phyloP scores from a whole-genome alignment of 192 early-diverging fungal species.

The Umbelopsis sp. region DNA sequence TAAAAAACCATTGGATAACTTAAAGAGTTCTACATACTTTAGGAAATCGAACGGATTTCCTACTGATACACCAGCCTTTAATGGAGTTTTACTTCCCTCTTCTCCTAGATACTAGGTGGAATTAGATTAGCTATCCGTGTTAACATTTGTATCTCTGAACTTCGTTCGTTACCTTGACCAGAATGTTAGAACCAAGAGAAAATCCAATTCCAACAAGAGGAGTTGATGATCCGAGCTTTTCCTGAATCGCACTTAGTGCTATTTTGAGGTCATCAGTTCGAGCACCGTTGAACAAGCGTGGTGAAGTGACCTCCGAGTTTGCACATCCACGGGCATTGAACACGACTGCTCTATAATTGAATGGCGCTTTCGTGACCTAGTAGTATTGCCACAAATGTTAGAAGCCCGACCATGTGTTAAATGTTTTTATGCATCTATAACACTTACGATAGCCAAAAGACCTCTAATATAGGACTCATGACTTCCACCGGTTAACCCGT shows the following conservation, averaged over 20 bases:
- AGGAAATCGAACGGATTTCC: slow-evolving; percentile 89
- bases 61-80: slow-evolving; percentile 77
- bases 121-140: slow-evolving; percentile 12
- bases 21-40: slow-evolving; percentile 36
- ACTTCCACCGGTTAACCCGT: slow-evolving; percentile 92
- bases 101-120: slow-evolving; percentile 76
- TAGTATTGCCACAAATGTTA: background rate
- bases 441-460: slow-evolving; percentile 61
- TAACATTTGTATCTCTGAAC: background rate
- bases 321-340: slow-evolving; percentile 92
- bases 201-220: slow-evolving; percentile 85
- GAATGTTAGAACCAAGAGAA: slow-evolving; percentile 89
- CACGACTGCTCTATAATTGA: slow-evolving; percentile 77
- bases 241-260: slow-evolving; percentile 58
- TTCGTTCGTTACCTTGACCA: slow-evolving; percentile 67
- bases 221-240: slow-evolving; percentile 54
- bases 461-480: slow-evolving; percentile 88
- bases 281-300: slow-evolving; percentile 81
- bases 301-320: slow-evolving; percentile 73
- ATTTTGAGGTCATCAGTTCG: slow-evolving; percentile 80
- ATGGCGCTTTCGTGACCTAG: slow-evolving; percentile 49
- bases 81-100: slow-evolving; percentile 71
- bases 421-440: background rate
- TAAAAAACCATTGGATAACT: slow-evolving; percentile 26
- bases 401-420: background rate